phyloP scores from a whole-genome alignment of 1,284 basidiomycete species.

The Moniliella sp. region DNA sequence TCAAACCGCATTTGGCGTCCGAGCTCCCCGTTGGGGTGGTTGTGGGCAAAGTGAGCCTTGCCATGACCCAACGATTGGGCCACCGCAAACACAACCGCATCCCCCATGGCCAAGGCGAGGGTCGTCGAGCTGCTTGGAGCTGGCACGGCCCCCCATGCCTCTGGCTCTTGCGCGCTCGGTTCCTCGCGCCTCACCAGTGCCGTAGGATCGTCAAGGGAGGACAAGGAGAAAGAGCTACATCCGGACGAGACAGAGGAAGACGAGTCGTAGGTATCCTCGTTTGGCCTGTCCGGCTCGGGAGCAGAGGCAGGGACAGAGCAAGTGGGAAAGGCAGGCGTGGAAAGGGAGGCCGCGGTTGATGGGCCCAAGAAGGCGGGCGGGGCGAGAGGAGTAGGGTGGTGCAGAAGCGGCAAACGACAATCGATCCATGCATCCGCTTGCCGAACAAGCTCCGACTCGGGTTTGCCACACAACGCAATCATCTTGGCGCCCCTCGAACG shows the following conservation, averaged over 20 bases:
- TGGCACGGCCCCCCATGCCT: neutral
- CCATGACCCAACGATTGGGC: neutral
- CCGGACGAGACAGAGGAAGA: too few relatives aligned
- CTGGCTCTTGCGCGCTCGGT: too few relatives aligned
- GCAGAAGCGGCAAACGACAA: slow-evolving; percentile 7
- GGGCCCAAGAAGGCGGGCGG: too few relatives aligned
- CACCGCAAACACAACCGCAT: neutral
- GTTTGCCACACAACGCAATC: slow-evolving; percentile 31
- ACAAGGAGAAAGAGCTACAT: too few relatives aligned
- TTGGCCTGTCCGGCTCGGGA: too few relatives aligned
- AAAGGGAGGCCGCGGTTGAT: too few relatives aligned
- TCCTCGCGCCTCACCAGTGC: too few relatives aligned
- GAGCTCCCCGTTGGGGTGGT: neutral
- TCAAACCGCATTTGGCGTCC: neutral
- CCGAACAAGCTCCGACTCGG: slow-evolving; percentile 27
- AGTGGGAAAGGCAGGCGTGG: too few relatives aligned
- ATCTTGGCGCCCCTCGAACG: slow-evolving; percentile 23
- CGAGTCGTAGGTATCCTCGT: too few relatives aligned
- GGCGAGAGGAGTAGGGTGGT: too few relatives aligned
- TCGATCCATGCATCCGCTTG: slow-evolving; percentile 32
- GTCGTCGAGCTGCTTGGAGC: neutral
- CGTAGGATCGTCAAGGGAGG: too few relatives aligned
- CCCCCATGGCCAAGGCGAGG: neutral
- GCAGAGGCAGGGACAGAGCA: too few relatives aligned
- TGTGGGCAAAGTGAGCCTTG: neutral